Conservation (phyloP, 2,329 filamentous ascomycete genomes). For the Sarocladiaceae sp. region DNA sequence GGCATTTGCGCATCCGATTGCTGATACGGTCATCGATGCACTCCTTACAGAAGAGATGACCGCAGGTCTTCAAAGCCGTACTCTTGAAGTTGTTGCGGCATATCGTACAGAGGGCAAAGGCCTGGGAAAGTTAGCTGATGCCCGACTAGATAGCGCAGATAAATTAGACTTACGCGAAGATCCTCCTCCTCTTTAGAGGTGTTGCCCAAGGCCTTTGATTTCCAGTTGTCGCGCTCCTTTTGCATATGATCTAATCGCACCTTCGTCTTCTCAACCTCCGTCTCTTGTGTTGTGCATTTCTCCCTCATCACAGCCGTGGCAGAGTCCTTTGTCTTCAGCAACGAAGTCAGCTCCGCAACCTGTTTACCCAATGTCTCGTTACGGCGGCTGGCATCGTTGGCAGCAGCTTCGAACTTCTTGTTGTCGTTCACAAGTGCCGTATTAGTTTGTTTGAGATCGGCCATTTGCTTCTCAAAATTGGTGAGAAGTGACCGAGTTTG, state of each 20-base stretch:
- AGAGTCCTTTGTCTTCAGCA: slow-evolving; percentile 73
- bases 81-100: slow-evolving; percentile 94
- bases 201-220: slow-evolving; percentile 75
- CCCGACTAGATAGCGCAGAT: neutral
- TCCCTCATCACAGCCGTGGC: slow-evolving; percentile 47
- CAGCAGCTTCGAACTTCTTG: slow-evolving; percentile 68
- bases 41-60: slow-evolving; percentile 87
- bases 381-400: slow-evolving; percentile 64
- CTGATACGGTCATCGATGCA: slow-evolving; percentile 87
- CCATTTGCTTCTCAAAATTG: slow-evolving; percentile 87
- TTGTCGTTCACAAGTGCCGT: slow-evolving; percentile 66
- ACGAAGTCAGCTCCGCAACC: slow-evolving; percentile 68
- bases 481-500: slow-evolving; percentile 70
- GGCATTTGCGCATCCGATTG: slow-evolving; percentile 91
- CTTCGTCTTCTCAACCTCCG: slow-evolving; percentile 76
- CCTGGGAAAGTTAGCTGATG: slow-evolving; percentile 22
- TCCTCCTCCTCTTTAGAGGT: slow-evolving; percentile 79
- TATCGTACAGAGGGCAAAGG: slow-evolving; percentile 69
- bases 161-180: slow-evolving; percentile 65
- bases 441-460: slow-evolving; percentile 76
- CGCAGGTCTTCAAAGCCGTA: slow-evolving; percentile 87
- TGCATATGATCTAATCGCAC: slow-evolving; percentile 72
- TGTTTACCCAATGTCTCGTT: slow-evolving; percentile 73
- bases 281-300: slow-evolving; percentile 58
- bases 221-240: slow-evolving; percentile 83